Conservation (phyloP, 768 basidiomycete genomes). For the Rhizopogon salebrosus region DNA sequence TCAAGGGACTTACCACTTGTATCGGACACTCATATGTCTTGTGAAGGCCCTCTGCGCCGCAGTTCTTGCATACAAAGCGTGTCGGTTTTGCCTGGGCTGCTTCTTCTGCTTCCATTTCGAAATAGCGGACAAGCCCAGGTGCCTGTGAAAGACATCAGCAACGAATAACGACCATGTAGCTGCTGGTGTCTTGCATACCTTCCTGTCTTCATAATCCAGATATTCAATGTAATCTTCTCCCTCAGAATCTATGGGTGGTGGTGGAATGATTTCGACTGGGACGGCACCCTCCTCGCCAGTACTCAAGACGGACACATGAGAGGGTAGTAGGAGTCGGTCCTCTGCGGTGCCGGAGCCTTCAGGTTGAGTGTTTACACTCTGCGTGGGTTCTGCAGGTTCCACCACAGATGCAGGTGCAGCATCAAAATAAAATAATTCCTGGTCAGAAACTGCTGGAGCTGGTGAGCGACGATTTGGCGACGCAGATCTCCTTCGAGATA, state of each 20-base stretch:
- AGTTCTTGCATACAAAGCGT: slow-evolving; percentile 67
- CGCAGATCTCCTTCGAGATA: slow-evolving; percentile 32
- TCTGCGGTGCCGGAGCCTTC: slow-evolving; percentile 14
- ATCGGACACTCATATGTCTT: slow-evolving; percentile 64
- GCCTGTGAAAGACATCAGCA: slow-evolving; percentile 30
- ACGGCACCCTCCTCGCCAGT: slow-evolving; percentile 20
- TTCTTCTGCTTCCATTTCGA: slow-evolving; percentile 43
- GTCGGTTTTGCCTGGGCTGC: slow-evolving; percentile 33
- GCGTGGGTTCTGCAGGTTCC: slow-evolving; percentile 5
- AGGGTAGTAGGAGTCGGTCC: slow-evolving; percentile 49
- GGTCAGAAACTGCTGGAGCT: slow-evolving; percentile 12
- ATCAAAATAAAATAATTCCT: slow-evolving; percentile 48
- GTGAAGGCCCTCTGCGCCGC: slow-evolving; percentile 71
- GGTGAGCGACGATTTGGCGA: slow-evolving; percentile 27
- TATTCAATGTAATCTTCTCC: slow-evolving; percentile 73
- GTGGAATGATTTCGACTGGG: slow-evolving; percentile 42
- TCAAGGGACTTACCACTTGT: slow-evolving; percentile 50
- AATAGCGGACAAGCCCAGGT: slow-evolving; percentile 55
- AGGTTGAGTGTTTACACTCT: slow-evolving; percentile 5
- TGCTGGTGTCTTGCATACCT: slow-evolving; percentile 33
- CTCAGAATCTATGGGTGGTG: slow-evolving; percentile 38
- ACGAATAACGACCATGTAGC: not conserved
- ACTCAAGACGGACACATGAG: slow-evolving; percentile 62
- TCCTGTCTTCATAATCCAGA: slow-evolving; percentile 65
- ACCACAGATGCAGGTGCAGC: slow-evolving; percentile 32